Percentiles rank a stretch among this genome's conserved stretches.
These are phyloP conservation scores for Moesziomyces sp. DNA, from an alignment of 1,284 basidiomycete genomes.

Conservation along the genomic window DNA sequence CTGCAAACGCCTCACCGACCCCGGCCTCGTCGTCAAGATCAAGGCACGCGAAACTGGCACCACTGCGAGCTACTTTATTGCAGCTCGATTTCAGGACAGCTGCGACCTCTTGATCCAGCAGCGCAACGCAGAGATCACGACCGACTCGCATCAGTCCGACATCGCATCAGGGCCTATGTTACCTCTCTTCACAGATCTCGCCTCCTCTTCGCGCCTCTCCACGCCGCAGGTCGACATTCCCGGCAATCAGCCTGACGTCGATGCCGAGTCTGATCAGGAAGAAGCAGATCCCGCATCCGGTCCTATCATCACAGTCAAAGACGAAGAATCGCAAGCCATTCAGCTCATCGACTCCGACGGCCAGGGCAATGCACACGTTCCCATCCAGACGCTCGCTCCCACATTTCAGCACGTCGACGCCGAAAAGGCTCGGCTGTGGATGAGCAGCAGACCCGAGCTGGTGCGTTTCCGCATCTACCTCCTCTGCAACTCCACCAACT, in stretches of 20 bases:
- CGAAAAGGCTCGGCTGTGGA: conserved; percentile 43
- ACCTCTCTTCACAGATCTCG: not conserved
- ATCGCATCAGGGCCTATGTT: not conserved
- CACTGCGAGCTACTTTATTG: conserved; percentile 45
- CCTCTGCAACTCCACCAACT: conserved; percentile 23
- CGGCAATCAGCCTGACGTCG: not conserved
- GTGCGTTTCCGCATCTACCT: conserved; percentile 44
- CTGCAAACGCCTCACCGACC: conserved; percentile 52
- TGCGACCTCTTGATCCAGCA: conserved; percentile 52
- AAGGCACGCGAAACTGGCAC: conserved; percentile 58
- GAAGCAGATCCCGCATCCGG: conserved; percentile 17
- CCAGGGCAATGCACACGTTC: not conserved
- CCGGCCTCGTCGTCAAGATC: conserved; percentile 45
- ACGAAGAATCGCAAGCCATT: conserved; percentile 12
- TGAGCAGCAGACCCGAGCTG: conserved; percentile 52
- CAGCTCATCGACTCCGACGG: not conserved
- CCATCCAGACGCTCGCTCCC: conserved; percentile 6
- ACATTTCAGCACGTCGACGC: conserved; percentile 36
- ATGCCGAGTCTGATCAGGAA: conserved; percentile 13
- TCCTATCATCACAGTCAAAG: conserved; percentile 27
- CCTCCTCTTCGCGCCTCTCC: not conserved
- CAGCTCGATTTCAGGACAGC: conserved; percentile 32
- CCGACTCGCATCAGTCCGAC: conserved; percentile 11
- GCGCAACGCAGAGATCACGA: conserved; percentile 24
- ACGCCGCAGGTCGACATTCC: not conserved